These are phyloP conservation scores for Arctium lappa DNA, from an alignment of 129 eudicot species.

Conservation along the genomic window DNA sequence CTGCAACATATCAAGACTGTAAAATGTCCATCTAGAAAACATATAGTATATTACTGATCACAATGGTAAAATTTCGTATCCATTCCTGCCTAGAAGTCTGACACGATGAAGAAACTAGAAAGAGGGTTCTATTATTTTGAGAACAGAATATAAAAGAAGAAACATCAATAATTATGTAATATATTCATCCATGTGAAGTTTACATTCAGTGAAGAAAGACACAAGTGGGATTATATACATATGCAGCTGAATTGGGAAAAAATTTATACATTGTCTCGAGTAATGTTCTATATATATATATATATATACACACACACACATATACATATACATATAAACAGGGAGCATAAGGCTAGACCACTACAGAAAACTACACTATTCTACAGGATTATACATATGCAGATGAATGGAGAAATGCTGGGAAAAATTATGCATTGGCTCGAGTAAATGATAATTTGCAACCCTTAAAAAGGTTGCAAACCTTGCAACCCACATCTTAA, in stretches of 20 bases:
- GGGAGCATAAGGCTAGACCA: not conserved
- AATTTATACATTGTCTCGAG: not conserved
- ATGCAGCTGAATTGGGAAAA: not conserved
- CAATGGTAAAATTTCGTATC: not conserved
- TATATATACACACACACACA: not conserved
- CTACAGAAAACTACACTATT: not conserved
- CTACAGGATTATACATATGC: not conserved
- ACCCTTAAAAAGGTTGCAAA: no score
- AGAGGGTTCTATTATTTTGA: not conserved
- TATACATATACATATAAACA: not conserved
- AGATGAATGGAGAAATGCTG: not conserved
- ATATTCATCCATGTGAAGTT: not conserved
- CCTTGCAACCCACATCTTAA: no score
- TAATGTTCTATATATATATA: not conserved
- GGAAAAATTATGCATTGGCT: not conserved
- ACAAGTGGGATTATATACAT: not conserved
- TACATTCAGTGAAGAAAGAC: not conserved
- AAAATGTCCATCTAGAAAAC: not conserved
- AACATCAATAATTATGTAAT: not conserved
- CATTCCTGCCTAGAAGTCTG: not conserved
- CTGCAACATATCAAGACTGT: slow-evolving; percentile 36
- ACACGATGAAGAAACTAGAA: not conserved
- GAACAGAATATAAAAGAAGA: not conserved
- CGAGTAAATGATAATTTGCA: slow-evolving; percentile 8
- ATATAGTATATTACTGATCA: not conserved